Evolutionary conservation across 1,284 basidiomycete genomes (phyloP).

Genomic region (Xerocomus amazonicus): DNA sequence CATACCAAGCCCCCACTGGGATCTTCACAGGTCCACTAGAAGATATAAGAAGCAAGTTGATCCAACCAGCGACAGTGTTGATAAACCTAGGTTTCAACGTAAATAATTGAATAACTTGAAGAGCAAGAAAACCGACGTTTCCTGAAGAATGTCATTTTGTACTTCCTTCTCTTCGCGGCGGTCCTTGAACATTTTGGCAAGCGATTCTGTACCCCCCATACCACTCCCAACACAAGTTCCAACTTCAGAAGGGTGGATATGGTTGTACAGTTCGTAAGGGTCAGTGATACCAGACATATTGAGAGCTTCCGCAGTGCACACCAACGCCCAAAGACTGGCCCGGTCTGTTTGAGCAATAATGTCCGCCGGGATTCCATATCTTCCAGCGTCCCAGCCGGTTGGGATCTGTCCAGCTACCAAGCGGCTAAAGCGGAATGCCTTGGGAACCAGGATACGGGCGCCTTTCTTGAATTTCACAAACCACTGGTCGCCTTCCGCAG

Average conservation of each 20-base stretch:
- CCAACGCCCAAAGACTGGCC: conserved; percentile 95
- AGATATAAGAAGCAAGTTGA: conserved; percentile 91
- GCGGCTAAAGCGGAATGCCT: conserved; percentile 93
- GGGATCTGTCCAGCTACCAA: conserved; percentile 95
- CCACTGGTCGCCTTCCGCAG: conserved; percentile 86
- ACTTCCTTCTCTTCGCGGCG: conserved; percentile 96
- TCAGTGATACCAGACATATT: conserved; percentile 97
- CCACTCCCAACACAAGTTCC: conserved; percentile 91
- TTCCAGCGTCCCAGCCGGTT: conserved; percentile 93
- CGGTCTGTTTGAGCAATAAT: conserved; percentile 95
- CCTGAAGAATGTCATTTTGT: conserved; percentile 97
- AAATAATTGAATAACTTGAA: conserved; percentile 12
- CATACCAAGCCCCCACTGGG: conserved; percentile 95
- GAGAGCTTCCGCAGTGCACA: conserved; percentile 91
- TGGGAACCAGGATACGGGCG: conserved; percentile 89
- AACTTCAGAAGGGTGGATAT: conserved; percentile 95
- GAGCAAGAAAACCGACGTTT: conserved; percentile 63
- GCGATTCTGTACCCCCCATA: conserved; percentile 92
- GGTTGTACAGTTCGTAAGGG: conserved; percentile 94
- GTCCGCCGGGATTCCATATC: conserved; percentile 97
- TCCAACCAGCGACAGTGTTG: conserved; percentile 97
- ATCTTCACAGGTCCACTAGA: conserved; percentile 98
- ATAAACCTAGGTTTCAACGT: conserved; percentile 66
- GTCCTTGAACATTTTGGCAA: conserved; percentile 98
- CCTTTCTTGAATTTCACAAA: conserved; percentile 99